These are phyloP conservation scores for Glycine tomentella DNA, from an alignment of 306 rosid genomes.

Conservation along the genomic window DNA sequence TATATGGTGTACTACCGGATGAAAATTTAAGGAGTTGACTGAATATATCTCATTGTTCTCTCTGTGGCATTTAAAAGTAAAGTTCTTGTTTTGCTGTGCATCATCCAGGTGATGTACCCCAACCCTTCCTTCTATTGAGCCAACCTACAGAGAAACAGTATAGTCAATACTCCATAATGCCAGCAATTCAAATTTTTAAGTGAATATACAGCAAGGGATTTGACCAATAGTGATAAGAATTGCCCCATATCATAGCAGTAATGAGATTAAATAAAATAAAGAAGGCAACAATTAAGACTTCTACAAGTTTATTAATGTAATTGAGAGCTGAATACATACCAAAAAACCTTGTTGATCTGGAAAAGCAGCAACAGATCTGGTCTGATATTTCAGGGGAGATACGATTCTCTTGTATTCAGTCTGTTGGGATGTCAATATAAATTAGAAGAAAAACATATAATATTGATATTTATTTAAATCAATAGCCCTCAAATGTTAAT, in stretches of 20 bases:
- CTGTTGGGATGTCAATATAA: slow-evolving; percentile 55
- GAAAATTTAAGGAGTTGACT: slow-evolving; percentile 88
- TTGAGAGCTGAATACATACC: slow-evolving; percentile 59
- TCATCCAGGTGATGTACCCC: slow-evolving; percentile 98
- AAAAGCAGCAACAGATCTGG: slow-evolving; percentile 95
- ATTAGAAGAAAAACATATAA: slow-evolving; percentile 30
- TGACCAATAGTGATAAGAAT: slow-evolving; percentile 16
- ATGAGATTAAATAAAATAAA: slow-evolving; percentile 1
- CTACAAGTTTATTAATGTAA: background rate
- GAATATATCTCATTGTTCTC: slow-evolving; percentile 80
- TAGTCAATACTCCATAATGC: background rate
- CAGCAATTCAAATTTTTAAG: background rate
- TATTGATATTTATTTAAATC: slow-evolving; percentile 29
- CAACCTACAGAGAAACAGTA: slow-evolving; percentile 62
- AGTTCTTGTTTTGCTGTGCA: slow-evolving; percentile 73
- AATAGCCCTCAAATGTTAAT: slow-evolving; percentile 21
- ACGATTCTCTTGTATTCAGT: slow-evolving; percentile 78
- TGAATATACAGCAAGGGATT: slow-evolving; percentile 22
- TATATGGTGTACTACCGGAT: slow-evolving; percentile 66
- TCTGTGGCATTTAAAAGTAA: slow-evolving; percentile 91
- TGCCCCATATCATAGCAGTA: too few relatives aligned
- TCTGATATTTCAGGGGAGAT: slow-evolving; percentile 94
- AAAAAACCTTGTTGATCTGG: slow-evolving; percentile 97
- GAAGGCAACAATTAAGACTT: background rate
- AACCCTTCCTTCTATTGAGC: slow-evolving; percentile 96